Conservation (phyloP, 2,329 filamentous ascomycete species). For the Alternaria dauci region DNA sequence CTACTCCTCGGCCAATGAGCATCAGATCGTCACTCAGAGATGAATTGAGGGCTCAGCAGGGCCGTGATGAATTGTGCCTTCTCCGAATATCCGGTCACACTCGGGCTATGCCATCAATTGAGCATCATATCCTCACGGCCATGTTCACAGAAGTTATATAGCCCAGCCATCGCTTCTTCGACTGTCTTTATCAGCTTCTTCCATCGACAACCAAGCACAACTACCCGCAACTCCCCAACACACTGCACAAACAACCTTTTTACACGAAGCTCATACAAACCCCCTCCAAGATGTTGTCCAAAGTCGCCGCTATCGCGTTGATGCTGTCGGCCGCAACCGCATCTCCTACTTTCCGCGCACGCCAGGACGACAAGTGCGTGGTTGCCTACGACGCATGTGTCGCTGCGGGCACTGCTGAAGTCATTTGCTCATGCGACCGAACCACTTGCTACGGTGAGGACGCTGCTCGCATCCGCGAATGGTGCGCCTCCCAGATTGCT, state of each 20-base stretch:
- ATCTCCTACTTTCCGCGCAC: slow-evolving; percentile 10
- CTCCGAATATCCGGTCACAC: neutral
- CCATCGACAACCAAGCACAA: neutral
- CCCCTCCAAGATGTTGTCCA: slow-evolving; percentile 15
- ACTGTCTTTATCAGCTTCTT: neutral
- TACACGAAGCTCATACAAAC: neutral
- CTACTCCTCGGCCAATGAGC: neutral
- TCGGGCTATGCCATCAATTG: neutral
- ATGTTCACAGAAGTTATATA: neutral
- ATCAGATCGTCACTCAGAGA: neutral
- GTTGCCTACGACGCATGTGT: slow-evolving; percentile 18
- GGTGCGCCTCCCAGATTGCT: slow-evolving; percentile 20
- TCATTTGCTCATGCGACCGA: slow-evolving; percentile 19
- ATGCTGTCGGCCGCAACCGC: slow-evolving; percentile 17
- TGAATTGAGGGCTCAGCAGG: neutral
- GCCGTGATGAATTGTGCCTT: neutral
- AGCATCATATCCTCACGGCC: neutral
- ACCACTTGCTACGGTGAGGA: slow-evolving; percentile 20
- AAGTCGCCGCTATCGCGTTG: slow-evolving; percentile 15
- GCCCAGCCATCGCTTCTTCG: neutral
- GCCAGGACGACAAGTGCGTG: slow-evolving; percentile 14
- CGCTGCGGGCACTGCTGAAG: slow-evolving; percentile 20
- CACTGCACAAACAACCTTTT: neutral
- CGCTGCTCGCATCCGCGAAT: slow-evolving; percentile 17
- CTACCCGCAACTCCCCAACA: neutral